A percentile compares a stretch with the other conserved stretches of the same genome.
Conservation (phyloP, 805 yeast species). For the Teunomyces panamensis region DNA sequence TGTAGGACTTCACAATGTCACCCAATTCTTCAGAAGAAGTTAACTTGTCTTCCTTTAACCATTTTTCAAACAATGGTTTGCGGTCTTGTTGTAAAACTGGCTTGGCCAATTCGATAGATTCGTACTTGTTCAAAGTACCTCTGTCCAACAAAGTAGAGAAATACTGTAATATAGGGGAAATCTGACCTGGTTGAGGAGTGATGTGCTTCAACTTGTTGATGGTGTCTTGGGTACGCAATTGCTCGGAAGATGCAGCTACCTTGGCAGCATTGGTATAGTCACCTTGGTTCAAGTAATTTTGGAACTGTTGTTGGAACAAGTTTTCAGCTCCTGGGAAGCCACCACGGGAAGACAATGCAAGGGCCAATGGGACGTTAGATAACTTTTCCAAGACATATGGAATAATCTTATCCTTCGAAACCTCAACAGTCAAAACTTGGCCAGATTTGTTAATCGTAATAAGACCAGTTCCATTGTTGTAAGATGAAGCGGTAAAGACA, state of each 20-base stretch:
- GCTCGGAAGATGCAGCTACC: constrained; percentile 92
- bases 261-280: constrained; percentile 92
- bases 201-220: constrained; percentile 87
- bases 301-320: constrained; percentile 87
- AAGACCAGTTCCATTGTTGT: constrained; percentile 74
- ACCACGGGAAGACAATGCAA: constrained; percentile 89
- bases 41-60: constrained; percentile 93
- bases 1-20: constrained; percentile 84
- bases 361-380: constrained; percentile 82
- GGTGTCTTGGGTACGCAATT: constrained; percentile 90
- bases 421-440: constrained; percentile 89
- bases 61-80: constrained; percentile 89
- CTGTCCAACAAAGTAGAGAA: constrained; percentile 87
- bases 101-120: constrained; percentile 89
- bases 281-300: constrained; percentile 75
- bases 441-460: constrained; percentile 93
- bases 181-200: constrained; percentile 91
- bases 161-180: constrained; percentile 91
- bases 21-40: constrained; percentile 97
- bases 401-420: constrained; percentile 77
- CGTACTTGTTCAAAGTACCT: constrained; percentile 90
- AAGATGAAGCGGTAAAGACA: constrained; percentile 82
- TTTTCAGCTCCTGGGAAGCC: constrained; percentile 97
- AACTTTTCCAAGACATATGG: constrained; percentile 86
- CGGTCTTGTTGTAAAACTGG: constrained; percentile 96